Conservation (phyloP, 1,139 yeast species). For the Pichia sp. region DNA sequence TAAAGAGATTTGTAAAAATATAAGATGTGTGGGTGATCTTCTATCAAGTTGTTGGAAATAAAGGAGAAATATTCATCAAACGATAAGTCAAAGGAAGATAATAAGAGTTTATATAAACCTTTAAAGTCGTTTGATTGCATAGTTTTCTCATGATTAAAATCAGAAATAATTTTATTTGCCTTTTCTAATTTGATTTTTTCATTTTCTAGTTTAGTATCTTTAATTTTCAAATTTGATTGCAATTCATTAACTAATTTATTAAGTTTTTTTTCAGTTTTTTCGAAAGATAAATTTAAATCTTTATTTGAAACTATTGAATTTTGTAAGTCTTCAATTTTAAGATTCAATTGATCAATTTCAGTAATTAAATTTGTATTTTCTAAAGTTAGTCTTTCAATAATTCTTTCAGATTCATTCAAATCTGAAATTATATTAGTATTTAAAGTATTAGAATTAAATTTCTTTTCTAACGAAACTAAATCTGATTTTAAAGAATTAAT, state of each 20-base stretch:
- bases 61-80: neutral
- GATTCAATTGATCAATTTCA: constrained; percentile 35
- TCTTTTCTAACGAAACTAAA: constrained; percentile 1
- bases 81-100: constrained; percentile 1
- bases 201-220: neutral
- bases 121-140: neutral
- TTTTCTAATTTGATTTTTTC: neutral
- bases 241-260: neutral
- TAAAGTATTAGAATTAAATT: neutral
- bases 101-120: neutral
- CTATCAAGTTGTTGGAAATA: neutral
- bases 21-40: neutral
- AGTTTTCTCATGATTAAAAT: neutral
- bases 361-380: constrained; percentile 44
- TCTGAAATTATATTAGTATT: neutral
- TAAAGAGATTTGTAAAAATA: neutral
- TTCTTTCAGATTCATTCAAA: constrained; percentile 29
- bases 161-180: neutral
- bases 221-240: neutral
- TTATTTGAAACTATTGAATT: constrained; percentile 2
- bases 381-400: constrained; percentile 52
- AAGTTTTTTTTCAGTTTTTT: constrained; percentile 7
- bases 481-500: constrained; percentile 5
- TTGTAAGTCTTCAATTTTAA: constrained; percentile 33
- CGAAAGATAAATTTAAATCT: constrained; percentile 2